A percentile compares a stretch with the other conserved stretches of the same genome.
Conservation (phyloP, 108 stramenopile genomes). For the Cyclotella sp. region DNA sequence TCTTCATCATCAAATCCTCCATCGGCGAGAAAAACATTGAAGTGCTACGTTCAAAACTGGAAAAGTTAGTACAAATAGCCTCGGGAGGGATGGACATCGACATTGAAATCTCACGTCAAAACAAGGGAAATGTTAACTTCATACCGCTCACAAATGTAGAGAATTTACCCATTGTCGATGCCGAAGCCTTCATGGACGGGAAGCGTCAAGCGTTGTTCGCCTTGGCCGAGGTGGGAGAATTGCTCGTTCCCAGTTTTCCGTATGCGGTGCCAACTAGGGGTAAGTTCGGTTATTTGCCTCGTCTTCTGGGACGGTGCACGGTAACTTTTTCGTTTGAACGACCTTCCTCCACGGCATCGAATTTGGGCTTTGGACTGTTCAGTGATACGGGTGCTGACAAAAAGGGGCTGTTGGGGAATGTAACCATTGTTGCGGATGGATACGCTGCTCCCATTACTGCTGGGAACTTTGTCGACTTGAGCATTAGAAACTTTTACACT, state of each 20-base stretch:
- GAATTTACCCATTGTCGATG: constrained; percentile 31
- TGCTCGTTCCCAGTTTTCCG: constrained; percentile 68
- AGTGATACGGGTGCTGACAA: constrained; percentile 24
- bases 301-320: constrained; percentile 72
- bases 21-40: constrained; percentile 73
- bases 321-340: constrained; percentile 78
- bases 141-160: constrained; percentile 8
- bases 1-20: constrained; percentile 70
- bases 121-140: constrained; percentile 15
- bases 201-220: constrained; percentile 61
- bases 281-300: constrained; percentile 79
- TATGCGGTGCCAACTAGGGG: constrained; percentile 77
- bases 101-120: constrained; percentile 23
- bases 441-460: constrained; percentile 86
- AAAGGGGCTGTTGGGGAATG: constrained; percentile 68
- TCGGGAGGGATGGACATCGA: constrained; percentile 45
- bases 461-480: constrained; percentile 84
- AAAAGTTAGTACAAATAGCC: constrained; percentile 47
- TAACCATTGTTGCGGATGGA: constrained; percentile 86
- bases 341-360: constrained; percentile 30
- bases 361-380: constrained; percentile 30
- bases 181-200: constrained; percentile 29
- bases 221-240: constrained; percentile 76
- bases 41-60: constrained; percentile 55
- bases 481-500: constrained; percentile 80